phyloP scores from a whole-genome alignment of 345 rosid species.

The Eucalyptus polyanthemos region DNA sequence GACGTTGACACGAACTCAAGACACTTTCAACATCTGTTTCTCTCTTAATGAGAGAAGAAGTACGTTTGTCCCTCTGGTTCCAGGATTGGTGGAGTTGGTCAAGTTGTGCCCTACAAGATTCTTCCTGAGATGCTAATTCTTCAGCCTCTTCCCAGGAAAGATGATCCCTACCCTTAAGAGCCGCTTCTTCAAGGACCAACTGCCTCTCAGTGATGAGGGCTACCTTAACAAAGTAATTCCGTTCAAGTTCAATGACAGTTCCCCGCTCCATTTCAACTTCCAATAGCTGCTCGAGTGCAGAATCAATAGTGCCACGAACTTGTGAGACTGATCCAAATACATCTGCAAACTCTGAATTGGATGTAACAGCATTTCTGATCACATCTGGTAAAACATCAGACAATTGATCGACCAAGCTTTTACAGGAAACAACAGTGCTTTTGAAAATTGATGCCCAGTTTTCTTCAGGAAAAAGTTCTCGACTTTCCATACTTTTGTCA shows the following conservation, averaged over 20 bases:
- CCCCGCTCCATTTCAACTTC: slow-evolving; percentile 68
- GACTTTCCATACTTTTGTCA: slow-evolving; percentile 9
- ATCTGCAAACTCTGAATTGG: slow-evolving; percentile 70
- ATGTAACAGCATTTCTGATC: slow-evolving; percentile 51
- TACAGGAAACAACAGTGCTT: slow-evolving; percentile 40
- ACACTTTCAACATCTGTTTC: not conserved
- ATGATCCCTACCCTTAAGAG: slow-evolving; percentile 77
- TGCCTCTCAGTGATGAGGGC: slow-evolving; percentile 76
- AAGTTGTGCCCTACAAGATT: slow-evolving; percentile 81
- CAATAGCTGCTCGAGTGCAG: slow-evolving; percentile 64
- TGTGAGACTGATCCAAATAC: slow-evolving; percentile 78
- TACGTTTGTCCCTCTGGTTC: slow-evolving; percentile 30
- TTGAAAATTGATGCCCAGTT: slow-evolving; percentile 53
- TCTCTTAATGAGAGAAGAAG: not conserved
- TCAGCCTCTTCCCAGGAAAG: slow-evolving; percentile 98
- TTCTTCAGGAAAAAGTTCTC: slow-evolving; percentile 22
- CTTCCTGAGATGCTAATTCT: slow-evolving; percentile 94
- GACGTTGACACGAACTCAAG: not conserved
- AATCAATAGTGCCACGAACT: slow-evolving; percentile 64
- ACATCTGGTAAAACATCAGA: slow-evolving; percentile 62
- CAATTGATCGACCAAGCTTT: slow-evolving; percentile 49
- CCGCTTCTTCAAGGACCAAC: slow-evolving; percentile 80
- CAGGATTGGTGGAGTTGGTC: slow-evolving; percentile 77
- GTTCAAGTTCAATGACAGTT: slow-evolving; percentile 70
- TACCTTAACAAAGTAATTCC: slow-evolving; percentile 72